Base-by-base conservation (phyloP, 1,284 basidiomycete genomes). In the Leccinum fuscescens region DNA sequence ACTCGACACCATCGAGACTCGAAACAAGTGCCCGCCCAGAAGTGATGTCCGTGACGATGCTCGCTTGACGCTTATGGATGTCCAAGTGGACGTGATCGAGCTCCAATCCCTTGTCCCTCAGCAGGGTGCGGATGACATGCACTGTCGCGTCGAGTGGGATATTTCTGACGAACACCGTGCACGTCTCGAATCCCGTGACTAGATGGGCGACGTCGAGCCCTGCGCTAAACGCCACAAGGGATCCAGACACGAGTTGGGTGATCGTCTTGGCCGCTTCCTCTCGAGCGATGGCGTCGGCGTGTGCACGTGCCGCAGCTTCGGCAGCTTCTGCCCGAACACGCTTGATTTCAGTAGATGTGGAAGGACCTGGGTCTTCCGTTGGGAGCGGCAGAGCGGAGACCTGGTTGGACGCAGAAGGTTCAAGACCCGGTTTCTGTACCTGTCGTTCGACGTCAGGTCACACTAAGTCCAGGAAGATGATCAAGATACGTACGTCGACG, bases 1-100 rank as follows among this genome's bases (percentile, higher is more conserved):
- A 82, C 35, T 80, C 77, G 59, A 77, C 67, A 2, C 75, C 80
- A 48, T 83, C 75, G 7, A 82, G 70, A 8, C 74, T 76, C n/a
- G 63, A 24, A 4, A 77, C 71, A 17, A 83, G 70, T 1, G 66
- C 67, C 37, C 72, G 67, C 1, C 78, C 81, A 14, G 74, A 63
- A 48, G 76, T 75, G 6, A 70, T 67, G 52, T 76, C 76, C 2
- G 75, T 77, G 58, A 81, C 64, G 4, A 83, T 61, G 9, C 68
- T 70, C 3, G 77, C 79, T 55, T 80, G 80, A 4, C 49, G 27
- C 27, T 27, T 27, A 27, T 73, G 75, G 52, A 76, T 65, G 0
- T 70, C 59, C 51, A 78, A 56, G 54, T 77, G 73, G 55, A 80
- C 71, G 39, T 68, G 67, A 1, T 68, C 46, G 29, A 60, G 59